Evolutionary conservation across 495 filamentous ascomycete species (phyloP).

Genomic region (Hypoxylon crocopeplum): DNA sequence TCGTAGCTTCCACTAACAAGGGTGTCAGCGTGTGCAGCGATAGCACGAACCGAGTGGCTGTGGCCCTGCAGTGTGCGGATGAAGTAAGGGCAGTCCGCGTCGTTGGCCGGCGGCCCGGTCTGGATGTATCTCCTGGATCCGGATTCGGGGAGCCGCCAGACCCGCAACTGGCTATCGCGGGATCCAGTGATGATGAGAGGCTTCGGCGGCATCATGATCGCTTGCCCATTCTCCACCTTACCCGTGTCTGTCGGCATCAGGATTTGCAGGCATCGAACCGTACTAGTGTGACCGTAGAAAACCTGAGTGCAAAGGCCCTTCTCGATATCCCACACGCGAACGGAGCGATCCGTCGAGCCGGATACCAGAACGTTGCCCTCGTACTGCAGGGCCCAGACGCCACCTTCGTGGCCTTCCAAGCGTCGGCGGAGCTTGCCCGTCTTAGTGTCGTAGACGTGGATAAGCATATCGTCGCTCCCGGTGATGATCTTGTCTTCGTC

Average conservation of each 20-base stretch:
- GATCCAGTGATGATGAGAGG: conserved; percentile 98
- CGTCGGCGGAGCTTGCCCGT: conserved; percentile 84
- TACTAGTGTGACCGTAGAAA: conserved; percentile 97
- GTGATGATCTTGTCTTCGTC: conserved; percentile 98
- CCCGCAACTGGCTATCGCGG: conserved; percentile 89
- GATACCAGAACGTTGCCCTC: conserved; percentile 94
- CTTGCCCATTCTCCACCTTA: conserved; percentile 70
- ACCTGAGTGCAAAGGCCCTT: conserved; percentile 89
- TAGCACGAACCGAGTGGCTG: conserved; percentile 94
- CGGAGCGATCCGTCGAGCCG: conserved; percentile 93
- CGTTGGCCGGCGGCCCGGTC: conserved; percentile 74
- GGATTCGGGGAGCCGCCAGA: conserved; percentile 93
- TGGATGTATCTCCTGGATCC: conserved; percentile 78
- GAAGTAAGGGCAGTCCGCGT: conserved; percentile 91
- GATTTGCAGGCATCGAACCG: conserved; percentile 94
- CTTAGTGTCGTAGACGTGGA: conserved; percentile 98
- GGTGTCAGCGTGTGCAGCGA: conserved; percentile 93
- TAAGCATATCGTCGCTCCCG: conserved; percentile 96
- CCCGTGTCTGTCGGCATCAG: conserved; percentile 84
- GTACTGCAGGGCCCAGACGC: conserved; percentile 98
- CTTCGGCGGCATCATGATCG: conserved; percentile 87
- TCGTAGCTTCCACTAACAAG: conserved; percentile 99
- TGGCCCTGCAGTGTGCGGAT: conserved; percentile 87
- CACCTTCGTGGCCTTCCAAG: conserved; percentile 92
- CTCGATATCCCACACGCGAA: conserved; percentile 97